Conservation (phyloP, 192 early-diverging fungal species). For the Geranomyces michiganensis region DNA sequence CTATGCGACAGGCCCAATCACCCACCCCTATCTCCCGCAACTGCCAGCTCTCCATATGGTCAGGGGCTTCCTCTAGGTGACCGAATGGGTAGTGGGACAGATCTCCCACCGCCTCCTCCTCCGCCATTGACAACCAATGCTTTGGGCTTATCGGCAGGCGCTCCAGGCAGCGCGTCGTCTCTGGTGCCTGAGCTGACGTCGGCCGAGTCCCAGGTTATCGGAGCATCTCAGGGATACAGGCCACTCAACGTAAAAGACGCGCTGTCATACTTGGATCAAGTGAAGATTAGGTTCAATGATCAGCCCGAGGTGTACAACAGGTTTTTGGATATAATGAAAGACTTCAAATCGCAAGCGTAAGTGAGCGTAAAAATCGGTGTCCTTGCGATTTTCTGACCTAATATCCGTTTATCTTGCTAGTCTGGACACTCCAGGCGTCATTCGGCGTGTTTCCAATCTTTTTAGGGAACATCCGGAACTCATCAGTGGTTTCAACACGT, state of each 20-base stretch:
- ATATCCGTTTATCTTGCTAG: background rate
- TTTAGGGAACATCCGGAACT: conserved; percentile 88
- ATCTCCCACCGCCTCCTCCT: background rate
- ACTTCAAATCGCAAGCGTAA: conserved; percentile 95
- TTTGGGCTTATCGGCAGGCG: background rate
- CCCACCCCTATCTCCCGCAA: background rate
- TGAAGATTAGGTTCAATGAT: conserved; percentile 89
- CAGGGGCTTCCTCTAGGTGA: background rate
- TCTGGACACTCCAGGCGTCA: conserved; percentile 95
- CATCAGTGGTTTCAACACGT: conserved; percentile 98
- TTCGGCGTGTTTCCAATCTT: conserved; percentile 93
- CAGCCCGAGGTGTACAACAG: conserved; percentile 96
- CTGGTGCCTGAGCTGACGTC: conserved; percentile 20
- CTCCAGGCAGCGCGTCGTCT: background rate
- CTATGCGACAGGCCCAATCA: background rate
- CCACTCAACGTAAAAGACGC: conserved; percentile 91
- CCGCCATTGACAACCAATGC: background rate
- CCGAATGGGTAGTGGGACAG: background rate
- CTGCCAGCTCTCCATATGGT: conserved; percentile 1
- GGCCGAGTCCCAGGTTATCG: conserved; percentile 25
- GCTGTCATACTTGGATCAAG: conserved; percentile 93
- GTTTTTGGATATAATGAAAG: conserved; percentile 99
- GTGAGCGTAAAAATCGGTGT: conserved; percentile 19
- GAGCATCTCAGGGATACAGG: conserved; percentile 31
- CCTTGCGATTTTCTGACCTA: background rate